Conservation (phyloP, 1,139 yeast genomes). For the Citeromyces siamensis region DNA sequence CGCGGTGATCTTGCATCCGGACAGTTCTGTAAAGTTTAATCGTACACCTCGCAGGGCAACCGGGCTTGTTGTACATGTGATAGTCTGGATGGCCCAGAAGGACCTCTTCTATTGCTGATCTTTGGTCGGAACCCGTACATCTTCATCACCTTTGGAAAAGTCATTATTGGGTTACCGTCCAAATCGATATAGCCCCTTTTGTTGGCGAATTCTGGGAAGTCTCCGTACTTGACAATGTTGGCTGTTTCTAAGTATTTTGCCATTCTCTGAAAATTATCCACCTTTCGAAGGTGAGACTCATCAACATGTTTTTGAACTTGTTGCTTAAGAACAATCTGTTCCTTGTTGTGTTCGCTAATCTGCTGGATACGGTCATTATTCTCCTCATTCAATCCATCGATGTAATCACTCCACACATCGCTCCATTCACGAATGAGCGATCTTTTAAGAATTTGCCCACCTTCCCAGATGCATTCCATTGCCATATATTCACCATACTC, state of each 20-base stretch:
- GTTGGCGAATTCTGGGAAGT: not conserved
- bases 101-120: no score
- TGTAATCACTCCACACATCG: not conserved
- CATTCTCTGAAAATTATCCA: not conserved
- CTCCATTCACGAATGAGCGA: not conserved
- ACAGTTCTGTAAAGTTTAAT: not conserved
- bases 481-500: not conserved
- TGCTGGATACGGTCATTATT: conserved; percentile 1
- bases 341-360: not conserved
- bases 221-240: not conserved
- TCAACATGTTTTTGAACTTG: conserved; percentile 2
- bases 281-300: not conserved
- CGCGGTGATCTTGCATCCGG: not conserved
- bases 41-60: no score
- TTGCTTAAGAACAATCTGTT: not conserved
- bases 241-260: not conserved
- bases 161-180: not conserved
- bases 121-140: not conserved
- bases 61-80: no score
- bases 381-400: not conserved
- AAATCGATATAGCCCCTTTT: not conserved
- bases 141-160: not conserved
- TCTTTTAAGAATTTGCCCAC: not conserved
- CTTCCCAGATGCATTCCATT: conserved; percentile 2
- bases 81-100: no score